Evolutionary conservation across 2,329 filamentous ascomycete species (phyloP).

Genomic region (Cryphonectria radicalis): DNA sequence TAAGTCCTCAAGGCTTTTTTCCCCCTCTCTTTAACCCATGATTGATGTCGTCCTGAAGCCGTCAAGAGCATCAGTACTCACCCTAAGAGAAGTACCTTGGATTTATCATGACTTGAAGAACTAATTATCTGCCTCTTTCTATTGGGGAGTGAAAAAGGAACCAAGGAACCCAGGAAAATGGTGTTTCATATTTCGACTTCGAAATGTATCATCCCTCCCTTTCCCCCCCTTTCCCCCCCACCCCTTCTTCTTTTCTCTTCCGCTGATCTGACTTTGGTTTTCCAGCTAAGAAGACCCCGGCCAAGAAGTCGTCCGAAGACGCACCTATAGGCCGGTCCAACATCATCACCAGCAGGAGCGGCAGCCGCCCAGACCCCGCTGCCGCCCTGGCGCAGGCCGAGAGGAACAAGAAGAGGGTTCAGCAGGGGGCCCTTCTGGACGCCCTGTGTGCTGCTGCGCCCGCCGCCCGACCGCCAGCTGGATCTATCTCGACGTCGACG

Average conservation of each 20-base stretch:
- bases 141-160: too few species aligned
- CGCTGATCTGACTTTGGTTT: not conserved
- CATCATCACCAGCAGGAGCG: not conserved
- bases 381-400: not conserved
- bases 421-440: not conserved
- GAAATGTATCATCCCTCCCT: too few species aligned
- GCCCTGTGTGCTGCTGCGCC: not conserved
- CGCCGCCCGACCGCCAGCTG: too few species aligned
- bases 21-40: too few species aligned
- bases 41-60: too few species aligned
- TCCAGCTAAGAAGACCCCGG: not conserved
- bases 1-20: not conserved
- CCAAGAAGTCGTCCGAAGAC: not conserved
- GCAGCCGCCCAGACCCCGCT: not conserved
- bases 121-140: not conserved
- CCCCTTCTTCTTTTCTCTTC: too few species aligned
- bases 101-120: not conserved
- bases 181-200: not conserved
- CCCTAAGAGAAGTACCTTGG: not conserved
- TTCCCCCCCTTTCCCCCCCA: too few species aligned
- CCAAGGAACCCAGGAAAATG: not conserved
- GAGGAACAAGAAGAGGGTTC: not conserved
- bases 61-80: not conserved
- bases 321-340: not conserved
- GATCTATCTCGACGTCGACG: not conserved